Evolutionary conservation across 768 basidiomycete genomes (phyloP), one percentile per base, ranked within the genome.

Genomic region (Leucogyrophana mollusca): DNA sequence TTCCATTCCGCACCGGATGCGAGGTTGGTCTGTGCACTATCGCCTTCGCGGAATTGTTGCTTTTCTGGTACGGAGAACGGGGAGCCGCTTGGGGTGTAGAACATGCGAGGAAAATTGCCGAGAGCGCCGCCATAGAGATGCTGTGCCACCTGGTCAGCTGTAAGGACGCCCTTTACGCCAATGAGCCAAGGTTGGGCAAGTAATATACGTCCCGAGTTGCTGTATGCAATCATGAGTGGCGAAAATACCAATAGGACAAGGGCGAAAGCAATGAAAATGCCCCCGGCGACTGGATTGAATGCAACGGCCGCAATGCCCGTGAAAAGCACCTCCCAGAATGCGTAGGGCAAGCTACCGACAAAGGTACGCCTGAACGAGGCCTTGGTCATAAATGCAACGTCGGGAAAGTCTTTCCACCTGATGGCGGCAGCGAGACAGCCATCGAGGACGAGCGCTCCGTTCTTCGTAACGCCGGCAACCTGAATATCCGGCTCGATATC

Each of bases 331-430:
- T 43, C 44, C 53, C 53, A 54, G 0, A 50, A 37, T 14, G 46
- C 35, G 36, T 49, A 48, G 8, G 56, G 56, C 1, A 57, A 0
- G 18, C n/a, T 40, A 2, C 47, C 50, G 1, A 45, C 21, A 9
- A 57, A 10, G 3, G 27, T 9, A 18, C 53, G 46, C 24, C 43
- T 35, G 14, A 55, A 2, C 3, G 56, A 58, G 20, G 34, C 32
- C 1, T 47, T 37, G 2, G 39, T 54, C 9, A 24, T n/a, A 22
- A 55, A 49, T 1, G 53, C 45, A 9, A 58, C 18, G 9, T 45
- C 33, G 1, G 56, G 56, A n/a, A 56, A 56, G 37, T 51, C 46
- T 11, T 57, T 57, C 56, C 56, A 57, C 14, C 56, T 50, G 35
- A 57, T 57, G 9, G 35, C 5, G n/a, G 56, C 52, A 1, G 56